These are phyloP conservation scores for Vitis rotundifolia DNA, from an alignment of 164 flowering plant species.

Conservation along the genomic window DNA sequence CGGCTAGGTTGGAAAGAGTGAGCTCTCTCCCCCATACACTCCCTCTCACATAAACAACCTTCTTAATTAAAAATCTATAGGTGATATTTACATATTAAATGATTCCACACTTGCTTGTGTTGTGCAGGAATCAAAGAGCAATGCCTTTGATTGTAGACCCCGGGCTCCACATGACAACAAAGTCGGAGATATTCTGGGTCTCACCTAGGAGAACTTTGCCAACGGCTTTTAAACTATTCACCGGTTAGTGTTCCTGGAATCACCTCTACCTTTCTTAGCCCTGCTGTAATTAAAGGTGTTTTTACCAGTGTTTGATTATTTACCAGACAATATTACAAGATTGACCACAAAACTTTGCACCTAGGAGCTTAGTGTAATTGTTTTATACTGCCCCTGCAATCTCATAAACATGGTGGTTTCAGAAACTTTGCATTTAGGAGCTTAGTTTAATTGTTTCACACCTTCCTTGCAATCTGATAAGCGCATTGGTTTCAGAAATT, in stretches of 20 bases:
- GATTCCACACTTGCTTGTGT: constrained; percentile 6
- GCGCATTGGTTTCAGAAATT: no score
- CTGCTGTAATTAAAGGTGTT: not conserved
- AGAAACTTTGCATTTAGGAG: no score
- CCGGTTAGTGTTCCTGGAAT: constrained; percentile 49
- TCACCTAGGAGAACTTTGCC: constrained; percentile 62
- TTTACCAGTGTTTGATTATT: no score
- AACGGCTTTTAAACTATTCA: constrained; percentile 75
- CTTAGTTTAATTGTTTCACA: no score
- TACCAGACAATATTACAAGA: no score
- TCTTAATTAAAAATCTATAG: not conserved
- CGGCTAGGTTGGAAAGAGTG: constrained; percentile 88
- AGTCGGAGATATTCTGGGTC: constrained; percentile 62
- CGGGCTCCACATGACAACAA: constrained; percentile 60
- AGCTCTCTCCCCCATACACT: constrained; percentile 24
- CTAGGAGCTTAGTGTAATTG: no score
- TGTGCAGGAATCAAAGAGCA: constrained; percentile 71
- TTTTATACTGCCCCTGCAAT: no score
- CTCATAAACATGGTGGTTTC: no score
- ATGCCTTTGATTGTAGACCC: constrained; percentile 93
- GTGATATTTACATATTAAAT: not conserved
- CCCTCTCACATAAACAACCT: not conserved
- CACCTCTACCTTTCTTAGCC: not conserved
- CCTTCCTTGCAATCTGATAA: no score
- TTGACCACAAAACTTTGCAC: no score